These are phyloP conservation scores for Apiospora phragmitis DNA, from an alignment of 2,329 filamentous ascomycete genomes.

Conservation along the genomic window DNA sequence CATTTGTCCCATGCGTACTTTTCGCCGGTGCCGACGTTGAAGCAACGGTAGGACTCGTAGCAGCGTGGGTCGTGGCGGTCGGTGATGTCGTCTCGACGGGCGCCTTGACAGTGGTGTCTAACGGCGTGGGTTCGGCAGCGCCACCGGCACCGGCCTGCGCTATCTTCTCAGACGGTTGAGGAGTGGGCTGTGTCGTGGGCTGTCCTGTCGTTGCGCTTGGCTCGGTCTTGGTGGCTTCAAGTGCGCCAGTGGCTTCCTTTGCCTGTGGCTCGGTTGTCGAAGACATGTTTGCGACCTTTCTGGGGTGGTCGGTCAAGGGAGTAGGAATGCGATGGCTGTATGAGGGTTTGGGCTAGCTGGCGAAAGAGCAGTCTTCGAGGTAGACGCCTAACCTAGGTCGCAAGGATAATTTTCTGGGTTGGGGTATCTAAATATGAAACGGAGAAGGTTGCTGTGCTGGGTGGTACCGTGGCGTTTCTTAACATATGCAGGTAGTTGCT, in stretches of 20 bases:
- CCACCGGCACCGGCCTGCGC: too few species aligned
- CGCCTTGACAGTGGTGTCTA: not conserved
- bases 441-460: not conserved
- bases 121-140: not conserved
- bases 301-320: not conserved
- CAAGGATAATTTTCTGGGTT: not conserved
- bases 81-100: not conserved
- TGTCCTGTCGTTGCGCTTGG: not conserved
- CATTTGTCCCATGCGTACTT: not conserved
- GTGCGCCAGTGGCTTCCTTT: not conserved
- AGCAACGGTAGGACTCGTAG: not conserved
- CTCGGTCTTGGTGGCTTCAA: not conserved
- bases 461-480: not conserved
- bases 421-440: not conserved
- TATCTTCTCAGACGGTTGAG: not conserved
- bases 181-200: not conserved
- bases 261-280: conserved; percentile 1
- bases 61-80: not conserved
- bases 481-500: not conserved
- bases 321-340: not conserved
- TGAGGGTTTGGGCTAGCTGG: not conserved
- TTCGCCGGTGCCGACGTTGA: not conserved
- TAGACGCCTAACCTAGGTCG: not conserved
- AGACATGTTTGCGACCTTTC: not conserved
- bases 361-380: not conserved